Evolutionary conservation across 768 basidiomycete species (phyloP).

Genomic region (Mycena sanguinolenta): DNA sequence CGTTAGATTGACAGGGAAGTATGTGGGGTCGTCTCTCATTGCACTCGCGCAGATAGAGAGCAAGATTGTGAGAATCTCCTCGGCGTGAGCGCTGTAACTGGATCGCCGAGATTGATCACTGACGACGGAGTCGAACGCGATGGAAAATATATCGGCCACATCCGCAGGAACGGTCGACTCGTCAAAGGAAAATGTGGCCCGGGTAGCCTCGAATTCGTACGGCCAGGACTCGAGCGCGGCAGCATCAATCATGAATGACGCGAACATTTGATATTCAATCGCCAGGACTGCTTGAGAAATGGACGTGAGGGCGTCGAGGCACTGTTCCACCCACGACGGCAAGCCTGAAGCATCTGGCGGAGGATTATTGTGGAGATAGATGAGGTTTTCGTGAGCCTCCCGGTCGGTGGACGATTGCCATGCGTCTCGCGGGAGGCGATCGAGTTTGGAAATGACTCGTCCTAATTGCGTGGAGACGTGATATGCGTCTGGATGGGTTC

Average conservation of each 20-base stretch:
- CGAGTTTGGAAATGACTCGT: background rate
- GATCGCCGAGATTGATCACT: background rate
- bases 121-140: background rate
- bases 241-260: background rate
- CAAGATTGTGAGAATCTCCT: background rate
- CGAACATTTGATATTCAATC: background rate
- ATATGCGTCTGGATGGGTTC: too few species aligned
- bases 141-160: background rate
- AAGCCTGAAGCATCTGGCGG: background rate
- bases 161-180: background rate
- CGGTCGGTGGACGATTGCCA: background rate
- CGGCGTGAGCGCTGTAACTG: background rate
- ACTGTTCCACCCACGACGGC: background rate
- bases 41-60: background rate
- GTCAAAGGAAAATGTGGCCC: background rate
- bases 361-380: background rate
- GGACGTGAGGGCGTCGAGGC: background rate
- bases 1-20: background rate
- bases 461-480: background rate
- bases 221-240: background rate
- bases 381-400: background rate
- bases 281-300: background rate
- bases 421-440: background rate
- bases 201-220: background rate
- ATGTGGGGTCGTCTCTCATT: background rate